Percentiles rank a stretch among this genome's conserved stretches.
Evolutionary conservation across 441 rosid species (phyloP).

Genomic region (Omphalea diandra): DNA sequence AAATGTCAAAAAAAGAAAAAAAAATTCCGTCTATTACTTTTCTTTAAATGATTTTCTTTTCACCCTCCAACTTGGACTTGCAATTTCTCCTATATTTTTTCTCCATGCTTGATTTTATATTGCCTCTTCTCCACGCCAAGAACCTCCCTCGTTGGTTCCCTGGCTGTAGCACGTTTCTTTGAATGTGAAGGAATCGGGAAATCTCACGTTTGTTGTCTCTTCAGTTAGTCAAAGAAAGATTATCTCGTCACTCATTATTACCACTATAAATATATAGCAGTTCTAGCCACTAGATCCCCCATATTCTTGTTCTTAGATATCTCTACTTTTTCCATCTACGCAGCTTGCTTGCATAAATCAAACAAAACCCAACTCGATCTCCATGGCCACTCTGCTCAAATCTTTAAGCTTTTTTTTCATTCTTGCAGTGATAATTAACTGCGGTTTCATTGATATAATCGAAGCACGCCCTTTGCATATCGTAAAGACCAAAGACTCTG

Average conservation of each 20-base stretch:
- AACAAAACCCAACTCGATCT: no score
- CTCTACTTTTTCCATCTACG: neutral
- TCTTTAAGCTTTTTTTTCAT: constrained; percentile 31
- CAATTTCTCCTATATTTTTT: neutral
- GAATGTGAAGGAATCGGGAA: neutral
- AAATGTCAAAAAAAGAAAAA: no score
- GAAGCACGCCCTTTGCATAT: constrained; percentile 61
- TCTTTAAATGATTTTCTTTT: neutral
- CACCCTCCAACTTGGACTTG: constrained; percentile 36
- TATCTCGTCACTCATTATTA: neutral
- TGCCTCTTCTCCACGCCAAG: neutral
- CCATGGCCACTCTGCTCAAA: constrained; percentile 27
- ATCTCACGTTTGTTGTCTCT: constrained; percentile 14
- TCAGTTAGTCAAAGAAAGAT: constrained; percentile 26
- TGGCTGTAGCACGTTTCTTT: constrained; percentile 15
- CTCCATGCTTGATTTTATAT: neutral
- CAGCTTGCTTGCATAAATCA: no score
- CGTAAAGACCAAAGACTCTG: constrained; percentile 21
- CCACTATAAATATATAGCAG: constrained; percentile 32
- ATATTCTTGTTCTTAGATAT: neutral
- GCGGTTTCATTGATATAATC: constrained; percentile 28
- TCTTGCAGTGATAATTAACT: constrained; percentile 25
- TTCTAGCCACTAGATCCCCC: neutral
- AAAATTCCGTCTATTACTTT: neutral
- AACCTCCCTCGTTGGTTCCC: constrained; percentile 40